These are phyloP conservation scores for Zymoseptoria passerinii DNA, from an alignment of 2,329 filamentous ascomycete genomes.

Conservation along the genomic window DNA sequence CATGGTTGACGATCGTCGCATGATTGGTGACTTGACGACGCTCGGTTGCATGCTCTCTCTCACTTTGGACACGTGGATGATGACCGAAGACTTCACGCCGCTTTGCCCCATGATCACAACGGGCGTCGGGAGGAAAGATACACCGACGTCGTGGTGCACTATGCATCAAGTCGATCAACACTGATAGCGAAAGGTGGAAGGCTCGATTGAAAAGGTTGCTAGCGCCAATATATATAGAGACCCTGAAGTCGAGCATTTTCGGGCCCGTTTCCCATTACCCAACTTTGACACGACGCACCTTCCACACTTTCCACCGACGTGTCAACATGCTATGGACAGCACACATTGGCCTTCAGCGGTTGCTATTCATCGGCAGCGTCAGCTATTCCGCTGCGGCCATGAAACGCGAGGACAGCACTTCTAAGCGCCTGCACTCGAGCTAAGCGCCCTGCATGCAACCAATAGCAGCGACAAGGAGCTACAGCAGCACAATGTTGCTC, in stretches of 20 bases:
- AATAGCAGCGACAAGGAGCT: slow-evolving; percentile 12
- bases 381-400: slow-evolving; percentile 50
- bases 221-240: not conserved
- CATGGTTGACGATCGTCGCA: no score
- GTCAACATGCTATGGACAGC: no score
- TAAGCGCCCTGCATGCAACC: slow-evolving; percentile 13
- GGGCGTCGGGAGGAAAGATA: no score
- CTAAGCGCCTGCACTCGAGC: not conserved
- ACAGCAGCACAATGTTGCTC: slow-evolving; percentile 7
- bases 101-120: no score
- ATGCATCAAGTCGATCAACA: not conserved
- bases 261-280: not conserved
- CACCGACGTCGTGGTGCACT: no score
- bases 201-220: no score
- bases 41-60: no score
- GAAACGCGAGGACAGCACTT: slow-evolving; percentile 16
- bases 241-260: slow-evolving; percentile 38
- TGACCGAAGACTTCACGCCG: no score
- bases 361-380: slow-evolving; percentile 43
- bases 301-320: not conserved
- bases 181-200: not conserved
- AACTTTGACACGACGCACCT: not conserved
- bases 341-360: no score
- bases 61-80: no score
- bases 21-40: no score